Evolutionary conservation across 2,329 filamentous ascomycete species (phyloP).

Genomic region (Aspergillus brasiliensis): DNA sequence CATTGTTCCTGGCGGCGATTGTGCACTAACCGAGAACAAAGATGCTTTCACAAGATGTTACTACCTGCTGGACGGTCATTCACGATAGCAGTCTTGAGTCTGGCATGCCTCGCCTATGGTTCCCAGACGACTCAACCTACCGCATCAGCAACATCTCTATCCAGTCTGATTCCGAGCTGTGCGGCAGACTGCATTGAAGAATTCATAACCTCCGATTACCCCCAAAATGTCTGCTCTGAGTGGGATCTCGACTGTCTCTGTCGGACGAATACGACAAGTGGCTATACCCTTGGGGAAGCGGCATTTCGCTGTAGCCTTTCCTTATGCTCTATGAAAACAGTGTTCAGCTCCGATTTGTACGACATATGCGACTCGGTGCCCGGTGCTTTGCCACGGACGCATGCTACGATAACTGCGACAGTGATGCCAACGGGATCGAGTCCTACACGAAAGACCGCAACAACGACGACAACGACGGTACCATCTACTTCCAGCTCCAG

Average conservation of each 20-base stretch:
- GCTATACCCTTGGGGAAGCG: slow-evolving; percentile 72
- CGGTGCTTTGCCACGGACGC: slow-evolving; percentile 37
- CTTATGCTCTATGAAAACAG: slow-evolving; percentile 55
- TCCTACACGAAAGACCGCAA: background rate
- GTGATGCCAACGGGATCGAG: slow-evolving; percentile 21
- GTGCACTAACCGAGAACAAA: slow-evolving; percentile 20
- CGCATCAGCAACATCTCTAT: slow-evolving; percentile 31
- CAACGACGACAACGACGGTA: background rate
- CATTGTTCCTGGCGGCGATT: background rate
- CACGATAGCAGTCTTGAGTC: slow-evolving; percentile 26
- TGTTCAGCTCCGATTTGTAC: slow-evolving; percentile 48
- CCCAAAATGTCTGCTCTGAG: slow-evolving; percentile 50
- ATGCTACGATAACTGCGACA: slow-evolving; percentile 42
- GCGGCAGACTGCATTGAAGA: slow-evolving; percentile 63
- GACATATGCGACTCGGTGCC: slow-evolving; percentile 58
- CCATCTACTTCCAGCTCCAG: background rate
- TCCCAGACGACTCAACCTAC: slow-evolving; percentile 20
- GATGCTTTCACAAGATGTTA: slow-evolving; percentile 41
- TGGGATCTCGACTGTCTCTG: slow-evolving; percentile 67
- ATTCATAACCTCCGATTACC: slow-evolving; percentile 65
- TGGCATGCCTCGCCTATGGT: slow-evolving; percentile 25
- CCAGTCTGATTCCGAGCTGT: slow-evolving; percentile 58
- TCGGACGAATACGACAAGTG: slow-evolving; percentile 58
- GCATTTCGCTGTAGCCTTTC: slow-evolving; percentile 68
- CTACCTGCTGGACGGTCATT: slow-evolving; percentile 30